phyloP scores from a whole-genome alignment of 352 stramenopile genomes.

The Phytophthora fragariaefolia region DNA sequence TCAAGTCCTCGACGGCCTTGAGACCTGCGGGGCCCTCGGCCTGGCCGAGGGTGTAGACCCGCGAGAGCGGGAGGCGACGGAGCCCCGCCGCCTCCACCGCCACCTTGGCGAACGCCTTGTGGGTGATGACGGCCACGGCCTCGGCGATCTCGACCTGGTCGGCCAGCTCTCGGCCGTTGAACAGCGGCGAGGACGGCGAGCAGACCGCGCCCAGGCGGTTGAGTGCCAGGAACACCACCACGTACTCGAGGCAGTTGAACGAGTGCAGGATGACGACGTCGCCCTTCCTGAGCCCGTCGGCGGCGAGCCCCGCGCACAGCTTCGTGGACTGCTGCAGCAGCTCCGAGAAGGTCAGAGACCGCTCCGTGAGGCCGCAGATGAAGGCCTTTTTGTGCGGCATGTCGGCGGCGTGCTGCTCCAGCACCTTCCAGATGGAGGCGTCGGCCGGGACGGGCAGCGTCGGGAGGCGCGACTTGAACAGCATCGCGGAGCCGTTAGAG shows the following conservation, averaged over 20 bases:
- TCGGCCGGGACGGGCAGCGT: constrained; percentile 41
- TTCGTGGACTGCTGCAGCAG: constrained; percentile 34
- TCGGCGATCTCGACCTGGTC: constrained; percentile 48
- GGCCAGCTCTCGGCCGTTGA: constrained; percentile 44
- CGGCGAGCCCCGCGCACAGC: constrained; percentile 45
- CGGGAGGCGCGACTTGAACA: constrained; percentile 48
- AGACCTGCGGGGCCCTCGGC: constrained; percentile 13
- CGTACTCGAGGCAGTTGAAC: constrained; percentile 69
- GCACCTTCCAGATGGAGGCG: constrained; percentile 47
- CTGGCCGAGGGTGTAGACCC: constrained; percentile 39
- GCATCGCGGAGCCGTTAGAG: constrained; percentile 23
- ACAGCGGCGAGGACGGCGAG: constrained; percentile 51
- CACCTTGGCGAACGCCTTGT: constrained; percentile 46
- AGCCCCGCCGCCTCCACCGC: constrained; percentile 39
- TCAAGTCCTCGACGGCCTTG: constrained; percentile 38
- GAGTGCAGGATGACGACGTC: constrained; percentile 66
- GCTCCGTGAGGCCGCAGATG: constrained; percentile 53
- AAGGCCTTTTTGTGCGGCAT: constrained; percentile 42
- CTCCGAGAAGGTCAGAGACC: constrained; percentile 48
- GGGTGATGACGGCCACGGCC: constrained; percentile 42
- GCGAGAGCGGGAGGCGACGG: constrained; percentile 13
- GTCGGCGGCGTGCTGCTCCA: constrained; percentile 43
- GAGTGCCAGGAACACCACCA: constrained; percentile 58
- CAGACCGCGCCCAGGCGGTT: constrained; percentile 51
- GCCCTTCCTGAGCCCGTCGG: constrained; percentile 53